Base-by-base conservation (phyloP, 2,329 filamentous ascomycete genomes). In the Tolypocladium tropicale region DNA sequence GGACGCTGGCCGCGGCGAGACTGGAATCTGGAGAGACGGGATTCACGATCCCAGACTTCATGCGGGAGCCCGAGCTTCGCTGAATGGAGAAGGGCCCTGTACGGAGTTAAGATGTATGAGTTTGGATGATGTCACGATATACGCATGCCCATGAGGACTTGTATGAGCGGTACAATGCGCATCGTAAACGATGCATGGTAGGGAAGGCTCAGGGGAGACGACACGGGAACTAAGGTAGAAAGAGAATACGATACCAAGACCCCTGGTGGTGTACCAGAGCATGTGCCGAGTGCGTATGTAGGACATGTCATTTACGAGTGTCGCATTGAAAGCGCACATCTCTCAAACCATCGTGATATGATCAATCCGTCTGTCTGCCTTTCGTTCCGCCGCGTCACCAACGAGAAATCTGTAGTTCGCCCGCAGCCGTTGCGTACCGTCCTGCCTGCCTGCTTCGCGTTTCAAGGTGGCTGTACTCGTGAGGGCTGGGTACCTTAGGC, bases 31-130 rank as follows among this genome's bases (percentile, higher is more conserved):
- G 66, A 0, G 71, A 73, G 14, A 63, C 67, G 4, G 70, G 67
- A 1, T 64, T 74, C 28, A 59, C 67, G 6, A 65, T 74, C 43
- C 71, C 73, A 1, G 72, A 75, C 46, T 75, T 75, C 55, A 74
- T 76, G 70, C 68, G 71, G 4, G 73, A 75, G 53, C 71, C 72
- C 1, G 73, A 76, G 61, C 68, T 76, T 57, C 68, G 73, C 23
- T 74, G 57, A 69, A 14, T 33, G 18, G 18, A 11, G 25, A 21
- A n/a, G 28, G 32, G 18, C 16, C 7, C 25, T 11, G 23, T 23
- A 10, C 10, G 41, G 23, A 28, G 41, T 46, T 3, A 25, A 16
- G 9, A 5, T 21, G 56, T 41, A 23, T 28, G 23, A 55, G 36
- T 51, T 41, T 51, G 30, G 12, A 49, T 49, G 46, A 32, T 49